A percentile compares a stretch with the other conserved stretches of the same genome.
Conservation (phyloP, 371 early-diverging fungal species). For the Rhizopus sp. region DNA sequence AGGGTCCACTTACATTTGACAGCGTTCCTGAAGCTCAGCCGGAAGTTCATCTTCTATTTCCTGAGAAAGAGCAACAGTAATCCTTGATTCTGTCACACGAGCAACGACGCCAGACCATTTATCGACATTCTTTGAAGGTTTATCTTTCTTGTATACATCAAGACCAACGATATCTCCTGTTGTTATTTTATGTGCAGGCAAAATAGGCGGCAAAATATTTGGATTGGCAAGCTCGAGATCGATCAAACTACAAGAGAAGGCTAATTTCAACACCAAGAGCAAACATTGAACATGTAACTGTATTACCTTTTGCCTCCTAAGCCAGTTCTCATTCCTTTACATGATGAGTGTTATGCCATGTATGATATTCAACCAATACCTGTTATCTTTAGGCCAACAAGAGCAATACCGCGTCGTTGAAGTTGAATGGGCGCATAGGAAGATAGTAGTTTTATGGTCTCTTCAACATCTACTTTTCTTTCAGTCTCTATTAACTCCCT, state of each 20-base stretch:
- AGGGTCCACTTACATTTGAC: constrained; percentile 55
- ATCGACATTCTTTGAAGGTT: constrained; percentile 28
- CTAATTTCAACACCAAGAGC: too few relatives aligned
- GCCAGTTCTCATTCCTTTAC: constrained; percentile 67
- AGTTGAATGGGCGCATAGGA: constrained; percentile 62
- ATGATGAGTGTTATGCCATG: not conserved
- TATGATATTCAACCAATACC: constrained; percentile 19
- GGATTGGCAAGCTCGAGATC: constrained; percentile 67
- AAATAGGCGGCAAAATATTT: constrained; percentile 46
- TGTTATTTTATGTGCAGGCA: constrained; percentile 69
- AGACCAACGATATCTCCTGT: constrained; percentile 80
- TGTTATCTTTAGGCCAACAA: constrained; percentile 66
- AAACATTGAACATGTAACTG: too few relatives aligned
- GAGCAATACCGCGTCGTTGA: constrained; percentile 69
- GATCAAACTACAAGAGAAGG: constrained; percentile 46
- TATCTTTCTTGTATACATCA: constrained; percentile 61
- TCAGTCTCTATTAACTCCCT: constrained; percentile 63
- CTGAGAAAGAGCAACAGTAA: constrained; percentile 66
- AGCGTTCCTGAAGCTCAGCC: constrained; percentile 66
- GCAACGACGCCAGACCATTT: constrained; percentile 61
- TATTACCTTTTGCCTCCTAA: constrained; percentile 73
- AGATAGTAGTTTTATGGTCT: constrained; percentile 53
- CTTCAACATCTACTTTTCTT: constrained; percentile 63
- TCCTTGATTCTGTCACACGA: constrained; percentile 57
- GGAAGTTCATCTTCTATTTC: constrained; percentile 62